phyloP scores from a whole-genome alignment of 331 rosid genomes.

The Saraca asoca region DNA sequence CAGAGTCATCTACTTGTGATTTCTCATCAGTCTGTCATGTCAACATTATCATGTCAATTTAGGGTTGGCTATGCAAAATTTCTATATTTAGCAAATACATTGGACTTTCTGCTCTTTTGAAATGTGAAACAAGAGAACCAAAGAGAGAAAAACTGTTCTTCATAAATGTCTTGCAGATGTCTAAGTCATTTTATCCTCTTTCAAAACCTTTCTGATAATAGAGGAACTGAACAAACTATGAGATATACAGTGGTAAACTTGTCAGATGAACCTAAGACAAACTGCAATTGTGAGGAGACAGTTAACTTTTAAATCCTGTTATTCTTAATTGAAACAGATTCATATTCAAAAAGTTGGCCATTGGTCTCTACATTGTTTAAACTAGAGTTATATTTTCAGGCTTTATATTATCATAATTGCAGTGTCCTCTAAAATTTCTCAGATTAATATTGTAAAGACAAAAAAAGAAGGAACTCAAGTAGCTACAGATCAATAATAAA shows the following conservation, averaged over 20 bases:
- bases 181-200: too few species aligned
- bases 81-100: background rate
- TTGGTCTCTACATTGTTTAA: background rate
- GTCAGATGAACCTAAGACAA: background rate
- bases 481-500: background rate
- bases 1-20: conserved; percentile 4
- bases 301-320: background rate
- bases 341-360: background rate
- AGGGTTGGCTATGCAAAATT: background rate
- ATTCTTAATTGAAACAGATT: background rate
- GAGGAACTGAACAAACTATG: background rate
- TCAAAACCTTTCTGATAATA: too few species aligned
- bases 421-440: too few species aligned
- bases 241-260: background rate
- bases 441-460: background rate
- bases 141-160: too few species aligned
- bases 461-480: background rate
- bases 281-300: background rate
- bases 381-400: background rate
- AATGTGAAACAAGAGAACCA: too few species aligned
- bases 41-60: background rate
- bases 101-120: too few species aligned
- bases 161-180: too few species aligned
- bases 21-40: background rate
- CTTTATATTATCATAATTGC: background rate